Evolutionary conservation across 768 basidiomycete species (phyloP), one percentile per base, ranked within the genome.

Genomic region (Lepiota brunneoincarnata): DNA sequence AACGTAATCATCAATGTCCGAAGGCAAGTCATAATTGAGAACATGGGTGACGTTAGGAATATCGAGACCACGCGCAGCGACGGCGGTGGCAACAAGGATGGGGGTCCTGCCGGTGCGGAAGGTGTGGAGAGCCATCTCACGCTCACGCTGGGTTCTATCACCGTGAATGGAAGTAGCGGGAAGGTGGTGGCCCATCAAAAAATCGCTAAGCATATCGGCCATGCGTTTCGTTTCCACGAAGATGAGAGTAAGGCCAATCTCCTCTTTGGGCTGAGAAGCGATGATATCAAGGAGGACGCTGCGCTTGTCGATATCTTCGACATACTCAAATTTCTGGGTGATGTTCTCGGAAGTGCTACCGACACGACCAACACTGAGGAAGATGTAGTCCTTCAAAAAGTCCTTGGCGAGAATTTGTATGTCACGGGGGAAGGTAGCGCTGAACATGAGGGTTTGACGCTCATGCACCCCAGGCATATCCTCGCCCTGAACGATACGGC

Each of bases 211-310:
- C 85, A 90, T 91, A 64, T 99, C 97, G 26, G 97, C 97, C 94
- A 98, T 98, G 59, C 96, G 84, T 77, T 99, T 99, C 52, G 97
- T 99, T 81, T 99, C 97, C 57, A 98, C 96, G 70, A 99, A 99
- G 63, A 99, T 87, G 48, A 99, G 85, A 15, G 94, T 93, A 24
- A 98, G 77, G 31, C 93, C 93, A 15, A 77, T 54, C 37, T 75
- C 72, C 64, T 84, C 69, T 56, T 81, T 77, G 53, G 75, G 72
- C 59, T 93, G 86, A 31, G 92, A 90, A 39, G 84, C 84, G 50
- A 99, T 83, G 57, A 99, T 85, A 67, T 99, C 97, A 53, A 99
- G 84, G 2, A 99, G 80, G 28, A 98, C 91, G 21, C 94, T 98
- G 63, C 93, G 90, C 77, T 99, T 99, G 77, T 99, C 97, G 6